These are phyloP conservation scores for Colletotrichum truncatum DNA, from an alignment of 2,329 filamentous ascomycete species.

Conservation along the genomic window DNA sequence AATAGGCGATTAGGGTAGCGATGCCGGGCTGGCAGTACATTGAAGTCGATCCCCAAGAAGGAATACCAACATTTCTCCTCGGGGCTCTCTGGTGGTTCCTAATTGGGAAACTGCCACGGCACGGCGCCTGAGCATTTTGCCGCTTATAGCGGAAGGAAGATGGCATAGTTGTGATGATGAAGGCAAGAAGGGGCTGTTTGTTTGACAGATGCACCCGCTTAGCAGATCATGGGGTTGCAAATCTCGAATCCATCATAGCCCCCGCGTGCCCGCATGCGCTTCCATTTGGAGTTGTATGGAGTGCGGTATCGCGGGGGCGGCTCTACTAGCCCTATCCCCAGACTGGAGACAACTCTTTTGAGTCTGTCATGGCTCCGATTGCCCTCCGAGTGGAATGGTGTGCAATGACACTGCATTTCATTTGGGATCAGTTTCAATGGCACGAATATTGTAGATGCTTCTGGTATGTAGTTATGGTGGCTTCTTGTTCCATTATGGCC, in stretches of 20 bases:
- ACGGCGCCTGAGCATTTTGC: too few relatives aligned
- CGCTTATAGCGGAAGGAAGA: too few relatives aligned
- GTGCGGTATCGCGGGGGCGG: conserved; percentile 10
- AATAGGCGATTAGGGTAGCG: background rate
- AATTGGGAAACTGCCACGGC: too few relatives aligned
- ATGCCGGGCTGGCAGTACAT: background rate
- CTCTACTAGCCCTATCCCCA: conserved; percentile 17
- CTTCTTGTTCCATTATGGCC: too few relatives aligned
- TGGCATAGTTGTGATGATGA: too few relatives aligned
- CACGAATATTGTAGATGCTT: background rate
- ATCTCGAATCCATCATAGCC: conserved; percentile 11
- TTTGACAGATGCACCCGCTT: background rate
- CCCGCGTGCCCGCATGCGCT: conserved; percentile 24
- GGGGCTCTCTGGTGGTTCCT: too few relatives aligned
- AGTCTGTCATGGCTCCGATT: conserved; percentile 11
- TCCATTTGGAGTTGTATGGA: conserved; percentile 2
- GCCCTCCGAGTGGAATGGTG: conserved; percentile 1
- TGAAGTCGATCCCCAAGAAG: background rate
- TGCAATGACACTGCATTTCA: background rate
- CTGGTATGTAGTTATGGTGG: too few relatives aligned
- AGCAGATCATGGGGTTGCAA: conserved; percentile 17
- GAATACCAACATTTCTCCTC: background rate
- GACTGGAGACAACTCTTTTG: conserved; percentile 5
- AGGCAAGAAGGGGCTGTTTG: background rate
- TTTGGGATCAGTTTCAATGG: background rate